Conservation (phyloP, 2,329 filamentous ascomycete genomes). For the Fusarium armeniacum region DNA sequence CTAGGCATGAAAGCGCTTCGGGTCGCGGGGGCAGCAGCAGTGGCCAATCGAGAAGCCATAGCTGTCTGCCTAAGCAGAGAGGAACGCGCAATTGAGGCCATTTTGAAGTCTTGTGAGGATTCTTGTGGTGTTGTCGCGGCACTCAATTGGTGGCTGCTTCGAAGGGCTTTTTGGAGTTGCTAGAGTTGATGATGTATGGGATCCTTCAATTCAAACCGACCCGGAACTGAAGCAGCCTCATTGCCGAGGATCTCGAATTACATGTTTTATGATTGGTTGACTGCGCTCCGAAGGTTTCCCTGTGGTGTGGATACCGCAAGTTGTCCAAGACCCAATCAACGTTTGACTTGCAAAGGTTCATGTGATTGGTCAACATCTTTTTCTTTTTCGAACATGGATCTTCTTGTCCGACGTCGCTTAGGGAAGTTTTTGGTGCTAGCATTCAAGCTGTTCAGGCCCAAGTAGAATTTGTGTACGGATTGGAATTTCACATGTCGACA, state of each 20-base stretch:
- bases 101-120: constrained; percentile 52
- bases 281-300: constrained; percentile 47
- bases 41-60: constrained; percentile 57
- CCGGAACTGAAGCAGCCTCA: constrained; percentile 48
- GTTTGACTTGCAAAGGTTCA: constrained; percentile 29
- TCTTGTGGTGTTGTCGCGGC: constrained; percentile 39
- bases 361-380: constrained; percentile 51
- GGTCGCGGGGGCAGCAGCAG: constrained; percentile 57
- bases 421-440: constrained; percentile 46
- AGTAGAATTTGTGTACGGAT: constrained; percentile 15
- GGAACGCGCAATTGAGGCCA: constrained; percentile 71
- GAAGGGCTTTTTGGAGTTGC: constrained; percentile 35
- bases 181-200: constrained; percentile 46
- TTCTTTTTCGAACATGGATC: constrained; percentile 29
- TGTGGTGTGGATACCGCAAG: constrained; percentile 44
- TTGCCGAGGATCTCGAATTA: constrained; percentile 68
- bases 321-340: constrained; percentile 48
- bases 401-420: constrained; percentile 40
- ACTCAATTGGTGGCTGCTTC: constrained; percentile 50
- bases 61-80: constrained; percentile 68
- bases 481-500: neutral
- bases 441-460: constrained; percentile 37
- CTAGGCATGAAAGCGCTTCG: constrained; percentile 53
- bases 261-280: constrained; percentile 61
- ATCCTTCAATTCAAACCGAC: constrained; percentile 40